Evolutionary conservation across 441 rosid species (phyloP), one percentile per base, ranked within the genome.

Genomic region (Pelargonium citronellum): DNA sequence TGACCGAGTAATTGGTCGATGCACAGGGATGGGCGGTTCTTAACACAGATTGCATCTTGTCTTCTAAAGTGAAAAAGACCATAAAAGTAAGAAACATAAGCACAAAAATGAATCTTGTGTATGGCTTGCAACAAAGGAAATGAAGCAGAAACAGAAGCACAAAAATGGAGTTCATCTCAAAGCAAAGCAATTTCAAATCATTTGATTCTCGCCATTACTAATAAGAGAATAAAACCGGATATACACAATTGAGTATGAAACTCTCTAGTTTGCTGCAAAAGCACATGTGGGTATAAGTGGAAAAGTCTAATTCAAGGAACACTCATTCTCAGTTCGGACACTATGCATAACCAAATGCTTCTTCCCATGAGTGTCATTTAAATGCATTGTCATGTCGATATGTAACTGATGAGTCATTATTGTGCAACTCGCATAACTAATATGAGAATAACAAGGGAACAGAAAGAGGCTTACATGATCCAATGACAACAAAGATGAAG

Each of bases 401-500:
- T 51, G 16, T 51, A 51, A 51, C 58, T 51, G 16, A 51, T 51
- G 19, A 5, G 58, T 51, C 13, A n/a, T 53, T 19, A 16, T 15
- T 15, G 60, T 53, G 22, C 20, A 53, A 15, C 0, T 5, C 1
- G 16, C 60, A 15, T 5, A n/a, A 53, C 20, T 53, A 15, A 53
- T n/a, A 34, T 51, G 43, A 51, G 30, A 51, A 47, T 4, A 39
- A 65, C 12, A 13, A 17, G 58, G 1, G 7, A 10, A 1, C 46
- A 57, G 3, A 69, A 20, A 62, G 53, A 47, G 69, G 72, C 93
- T 85, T 22, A 92, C 99, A 92, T 75, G 98, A 92, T 12, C 97
- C 98, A 66, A 91, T 86, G 83, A 91, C 96, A 13, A 91, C 95
- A 55, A 92, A 95, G 7, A 92, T 58, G 69, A 95, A 95, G 87